Conservation (phyloP, 129 eudicot genomes). For the Deinandra increscens region DNA sequence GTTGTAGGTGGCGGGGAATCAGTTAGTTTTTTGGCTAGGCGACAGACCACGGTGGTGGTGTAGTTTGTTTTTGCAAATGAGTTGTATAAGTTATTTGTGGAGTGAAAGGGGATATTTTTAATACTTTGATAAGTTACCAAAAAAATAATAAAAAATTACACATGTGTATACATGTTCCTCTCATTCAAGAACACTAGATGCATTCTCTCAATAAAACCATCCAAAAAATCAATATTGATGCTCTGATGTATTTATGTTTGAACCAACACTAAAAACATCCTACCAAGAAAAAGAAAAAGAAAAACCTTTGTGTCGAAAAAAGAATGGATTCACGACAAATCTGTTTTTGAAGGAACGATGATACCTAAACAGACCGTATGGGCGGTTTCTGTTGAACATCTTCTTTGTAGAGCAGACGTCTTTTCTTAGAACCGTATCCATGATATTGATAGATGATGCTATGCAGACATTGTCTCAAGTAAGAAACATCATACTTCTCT, state of each 20-base stretch:
- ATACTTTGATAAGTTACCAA: too few species aligned
- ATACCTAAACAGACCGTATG: slow-evolving; percentile 32
- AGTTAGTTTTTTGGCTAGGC: too few species aligned
- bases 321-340: neutral
- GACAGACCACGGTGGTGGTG: too few species aligned
- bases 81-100: too few species aligned
- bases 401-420: slow-evolving; percentile 54
- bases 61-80: too few species aligned
- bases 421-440: slow-evolving; percentile 54
- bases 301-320: slow-evolving; percentile 1
- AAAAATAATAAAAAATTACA: too few species aligned
- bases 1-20: too few species aligned
- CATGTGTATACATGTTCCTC: neutral
- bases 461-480: slow-evolving; percentile 54
- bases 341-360: neutral
- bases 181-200: slow-evolving; percentile 25
- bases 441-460: slow-evolving; percentile 60
- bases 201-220: slow-evolving; percentile 22
- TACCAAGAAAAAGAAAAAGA: neutral
- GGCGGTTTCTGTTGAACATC: slow-evolving; percentile 44
- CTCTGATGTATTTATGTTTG: slow-evolving; percentile 20
- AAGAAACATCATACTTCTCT: slow-evolving; percentile 44
- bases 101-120: too few species aligned
- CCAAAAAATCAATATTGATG: slow-evolving; percentile 11
- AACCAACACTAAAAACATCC: slow-evolving; percentile 27